These are phyloP conservation scores for Penicillium canescens DNA, from an alignment of 495 filamentous ascomycete species.

Conservation along the genomic window DNA sequence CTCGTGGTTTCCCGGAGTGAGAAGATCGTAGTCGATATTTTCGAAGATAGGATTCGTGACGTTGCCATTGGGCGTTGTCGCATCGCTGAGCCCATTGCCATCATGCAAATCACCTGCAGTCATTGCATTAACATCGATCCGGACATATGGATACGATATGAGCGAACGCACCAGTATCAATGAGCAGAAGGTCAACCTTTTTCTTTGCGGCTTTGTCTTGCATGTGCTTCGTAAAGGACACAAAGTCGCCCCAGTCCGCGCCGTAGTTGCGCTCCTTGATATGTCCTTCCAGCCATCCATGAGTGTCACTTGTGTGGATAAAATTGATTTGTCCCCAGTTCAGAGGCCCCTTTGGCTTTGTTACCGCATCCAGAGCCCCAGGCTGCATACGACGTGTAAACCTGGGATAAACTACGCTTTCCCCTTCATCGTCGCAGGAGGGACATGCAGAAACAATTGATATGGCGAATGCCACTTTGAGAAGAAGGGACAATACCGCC, in stretches of 20 bases:
- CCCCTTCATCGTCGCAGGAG: slow-evolving; percentile 3
- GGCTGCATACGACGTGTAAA: slow-evolving; percentile 16
- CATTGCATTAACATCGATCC: not conserved
- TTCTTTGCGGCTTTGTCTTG: slow-evolving; percentile 31
- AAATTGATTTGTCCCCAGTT: slow-evolving; percentile 50
- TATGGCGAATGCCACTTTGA: not conserved
- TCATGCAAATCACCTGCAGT: slow-evolving; percentile 39
- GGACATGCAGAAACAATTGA: slow-evolving; percentile 5
- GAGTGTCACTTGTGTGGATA: slow-evolving; percentile 46
- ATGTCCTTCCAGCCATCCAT: slow-evolving; percentile 50
- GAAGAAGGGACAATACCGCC: not conserved
- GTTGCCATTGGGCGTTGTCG: slow-evolving; percentile 35
- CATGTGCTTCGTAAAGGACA: slow-evolving; percentile 37
- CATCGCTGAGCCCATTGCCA: slow-evolving; percentile 40
- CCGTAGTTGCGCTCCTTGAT: slow-evolving; percentile 45
- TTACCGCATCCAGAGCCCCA: slow-evolving; percentile 39
- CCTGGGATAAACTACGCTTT: slow-evolving; percentile 2
- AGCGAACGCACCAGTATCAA: slow-evolving; percentile 35
- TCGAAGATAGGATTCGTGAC: slow-evolving; percentile 41
- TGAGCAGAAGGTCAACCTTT: slow-evolving; percentile 36
- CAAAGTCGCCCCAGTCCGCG: slow-evolving; percentile 44
- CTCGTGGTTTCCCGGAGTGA: slow-evolving; percentile 45
- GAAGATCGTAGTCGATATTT: slow-evolving; percentile 43
- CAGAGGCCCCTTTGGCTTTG: slow-evolving; percentile 33
- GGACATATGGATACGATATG: not conserved